Evolutionary conservation across 2,329 filamentous ascomycete species (phyloP), one percentile per base, ranked within the genome.

Genomic region (Diaporthe ilicicola): DNA sequence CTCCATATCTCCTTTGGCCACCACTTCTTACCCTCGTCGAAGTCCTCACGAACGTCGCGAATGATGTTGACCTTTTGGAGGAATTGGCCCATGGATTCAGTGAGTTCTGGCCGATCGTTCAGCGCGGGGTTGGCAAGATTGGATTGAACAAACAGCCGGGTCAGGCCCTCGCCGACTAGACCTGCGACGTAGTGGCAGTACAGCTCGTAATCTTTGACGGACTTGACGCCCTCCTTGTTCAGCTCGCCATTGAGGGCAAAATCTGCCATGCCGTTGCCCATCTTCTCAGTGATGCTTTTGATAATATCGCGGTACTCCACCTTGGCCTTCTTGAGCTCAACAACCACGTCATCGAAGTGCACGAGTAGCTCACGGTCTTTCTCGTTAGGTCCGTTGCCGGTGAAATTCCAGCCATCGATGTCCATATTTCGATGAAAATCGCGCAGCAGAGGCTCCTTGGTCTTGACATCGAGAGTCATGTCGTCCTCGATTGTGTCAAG

Each of bases 181-280:
- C 96, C 96, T n/a, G 96, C 96, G 37, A 99, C 96, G 79, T 98
- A 98, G 82, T 97, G 94, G 84, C 96, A 99, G 86, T 99, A 99
- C 68, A 95, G 85, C 84, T 99, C 95, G 81, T 98, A 99, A 76
- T 98, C 95, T 66, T 92, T 88, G 76, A 97, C 84, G 0, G 93
- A 95, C 78, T 94, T 88, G 71, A 98, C 92, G 59, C 94, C 92
- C 72, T 94, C 90, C 74, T 89, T 85, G 76, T 94, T 94, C 82
- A 93, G 88, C 76, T 96, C 93, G 17, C 93, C 91, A 77, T 97
- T 96, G 75, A 93, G 87, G 50, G 90, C 93, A 80, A 97, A 99
- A 83, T 99, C 95, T 34, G 96, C 96, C 96, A 99, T 99, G 76
- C 96, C 96, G 78, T 98, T 95, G 74, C 95, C 95, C 96, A 99